A percentile compares a stretch with the other conserved stretches of the same genome.
phyloP scores from a whole-genome alignment of 768 basidiomycete genomes.

The Filobasidium floriforme region DNA sequence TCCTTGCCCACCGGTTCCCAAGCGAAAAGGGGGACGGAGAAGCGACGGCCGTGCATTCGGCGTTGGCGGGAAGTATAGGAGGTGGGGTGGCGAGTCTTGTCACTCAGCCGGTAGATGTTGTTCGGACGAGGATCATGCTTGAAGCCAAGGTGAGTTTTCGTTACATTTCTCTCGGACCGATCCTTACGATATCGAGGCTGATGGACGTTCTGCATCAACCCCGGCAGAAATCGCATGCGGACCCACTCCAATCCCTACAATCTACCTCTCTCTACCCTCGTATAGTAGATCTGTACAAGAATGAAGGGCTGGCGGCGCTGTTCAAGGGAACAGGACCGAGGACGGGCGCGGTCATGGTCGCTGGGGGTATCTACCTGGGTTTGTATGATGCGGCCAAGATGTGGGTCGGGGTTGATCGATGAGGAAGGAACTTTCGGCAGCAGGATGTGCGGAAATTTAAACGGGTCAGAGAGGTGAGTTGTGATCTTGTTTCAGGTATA shows the following conservation, averaged over 20 bases:
- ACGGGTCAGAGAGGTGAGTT: too few species aligned
- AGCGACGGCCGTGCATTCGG: constrained; percentile 48
- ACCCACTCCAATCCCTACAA: background rate
- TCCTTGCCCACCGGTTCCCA: constrained; percentile 53
- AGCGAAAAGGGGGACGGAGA: constrained; percentile 50
- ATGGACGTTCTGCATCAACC: too few species aligned
- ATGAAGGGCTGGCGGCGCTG: constrained; percentile 66
- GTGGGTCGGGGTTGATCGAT: background rate
- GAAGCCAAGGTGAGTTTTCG: constrained; percentile 60
- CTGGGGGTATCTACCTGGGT: constrained; percentile 95
- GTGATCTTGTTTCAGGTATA: too few species aligned
- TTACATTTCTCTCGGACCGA: background rate
- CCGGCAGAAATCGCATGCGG: background rate
- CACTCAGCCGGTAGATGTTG: constrained; percentile 91
- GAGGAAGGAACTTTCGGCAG: background rate
- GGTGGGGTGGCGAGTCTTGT: constrained; percentile 80
- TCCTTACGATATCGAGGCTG: too few species aligned
- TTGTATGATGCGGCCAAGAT: constrained; percentile 59
- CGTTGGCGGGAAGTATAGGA: constrained; percentile 78
- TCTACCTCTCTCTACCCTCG: constrained; percentile 51
- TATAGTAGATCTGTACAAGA: constrained; percentile 57
- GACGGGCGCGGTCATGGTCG: constrained; percentile 90
- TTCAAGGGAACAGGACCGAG: constrained; percentile 83
- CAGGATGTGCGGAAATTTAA: too few species aligned
- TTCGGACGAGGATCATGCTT: constrained; percentile 95